A percentile compares a stretch with the other conserved stretches of the same genome.
These are phyloP conservation scores for Alternaria burnsii DNA, from an alignment of 2,329 filamentous ascomycete species.

Conservation along the genomic window DNA sequence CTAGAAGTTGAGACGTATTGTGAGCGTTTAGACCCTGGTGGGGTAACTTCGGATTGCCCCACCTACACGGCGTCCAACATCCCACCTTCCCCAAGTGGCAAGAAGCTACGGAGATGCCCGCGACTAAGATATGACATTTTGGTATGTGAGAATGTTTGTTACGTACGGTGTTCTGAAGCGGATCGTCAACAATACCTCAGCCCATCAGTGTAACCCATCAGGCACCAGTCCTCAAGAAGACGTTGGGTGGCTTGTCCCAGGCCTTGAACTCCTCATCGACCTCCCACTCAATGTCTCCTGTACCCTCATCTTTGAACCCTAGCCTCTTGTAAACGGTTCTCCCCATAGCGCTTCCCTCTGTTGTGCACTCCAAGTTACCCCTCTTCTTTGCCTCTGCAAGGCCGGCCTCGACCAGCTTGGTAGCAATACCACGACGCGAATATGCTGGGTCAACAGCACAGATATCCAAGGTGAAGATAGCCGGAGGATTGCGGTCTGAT, in stretches of 20 bases:
- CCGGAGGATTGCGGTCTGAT: constrained; percentile 48
- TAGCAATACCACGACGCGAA: constrained; percentile 56
- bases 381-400: constrained; percentile 47
- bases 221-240: constrained; percentile 47
- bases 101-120: constrained; percentile 31
- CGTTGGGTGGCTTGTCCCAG: constrained; percentile 44
- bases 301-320: constrained; percentile 45
- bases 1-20: constrained; percentile 9
- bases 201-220: constrained; percentile 5
- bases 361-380: constrained; percentile 47
- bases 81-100: constrained; percentile 44
- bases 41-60: constrained; percentile 34
- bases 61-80: constrained; percentile 34
- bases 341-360: constrained; percentile 49
- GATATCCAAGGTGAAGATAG: constrained; percentile 58
- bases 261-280: constrained; percentile 46
- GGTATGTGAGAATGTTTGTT: neutral
- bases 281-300: constrained; percentile 40
- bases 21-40: constrained; percentile 26
- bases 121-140: constrained; percentile 7
- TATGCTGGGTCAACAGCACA: constrained; percentile 62
- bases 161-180: neutral
- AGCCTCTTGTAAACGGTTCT: constrained; percentile 42
- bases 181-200: neutral
- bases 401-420: constrained; percentile 45